Conservation (phyloP, 345 rosid genomes). For the Aquilaria sinensis region DNA sequence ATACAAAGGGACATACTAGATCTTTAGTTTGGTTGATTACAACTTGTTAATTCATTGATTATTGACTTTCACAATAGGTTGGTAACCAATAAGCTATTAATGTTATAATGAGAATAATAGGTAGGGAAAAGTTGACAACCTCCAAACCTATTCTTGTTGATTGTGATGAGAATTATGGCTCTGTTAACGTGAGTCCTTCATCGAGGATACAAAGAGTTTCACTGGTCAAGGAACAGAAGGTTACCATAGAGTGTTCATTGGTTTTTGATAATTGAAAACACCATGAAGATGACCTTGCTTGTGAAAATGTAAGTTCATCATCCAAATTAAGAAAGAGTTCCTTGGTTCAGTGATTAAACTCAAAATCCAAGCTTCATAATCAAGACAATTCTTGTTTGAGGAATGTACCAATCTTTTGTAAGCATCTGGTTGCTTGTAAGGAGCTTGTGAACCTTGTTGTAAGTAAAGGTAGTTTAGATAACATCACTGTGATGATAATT, state of each 20-base stretch:
- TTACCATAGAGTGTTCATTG: constrained; percentile 28
- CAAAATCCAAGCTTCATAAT: constrained; percentile 23
- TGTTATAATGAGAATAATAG: constrained; percentile 24
- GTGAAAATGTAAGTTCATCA: constrained; percentile 51
- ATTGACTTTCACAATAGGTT: constrained; percentile 32
- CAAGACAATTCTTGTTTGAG: constrained; percentile 33
- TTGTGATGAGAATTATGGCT: constrained; percentile 26
- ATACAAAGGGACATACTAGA: no score
- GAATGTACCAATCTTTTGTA: constrained; percentile 20
- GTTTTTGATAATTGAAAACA: constrained; percentile 17
- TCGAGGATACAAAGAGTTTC: constrained; percentile 52
- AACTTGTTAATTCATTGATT: neutral
- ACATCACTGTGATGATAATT: constrained; percentile 66
- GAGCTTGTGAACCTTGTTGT: constrained; percentile 62
- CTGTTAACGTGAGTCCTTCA: constrained; percentile 62
- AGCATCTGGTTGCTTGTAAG: constrained; percentile 52
- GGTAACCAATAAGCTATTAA: constrained; percentile 74
- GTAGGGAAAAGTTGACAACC: constrained; percentile 26
- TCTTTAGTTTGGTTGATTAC: no score
- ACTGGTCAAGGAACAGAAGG: constrained; percentile 41
- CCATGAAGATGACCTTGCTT: constrained; percentile 28
- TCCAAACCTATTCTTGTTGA: constrained; percentile 14
- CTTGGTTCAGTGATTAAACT: constrained; percentile 31
- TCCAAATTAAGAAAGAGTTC: constrained; percentile 47
- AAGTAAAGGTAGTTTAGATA: constrained; percentile 69